Evolutionary conservation across 768 basidiomycete species (phyloP).

Genomic region (Crucibulum laeve): DNA sequence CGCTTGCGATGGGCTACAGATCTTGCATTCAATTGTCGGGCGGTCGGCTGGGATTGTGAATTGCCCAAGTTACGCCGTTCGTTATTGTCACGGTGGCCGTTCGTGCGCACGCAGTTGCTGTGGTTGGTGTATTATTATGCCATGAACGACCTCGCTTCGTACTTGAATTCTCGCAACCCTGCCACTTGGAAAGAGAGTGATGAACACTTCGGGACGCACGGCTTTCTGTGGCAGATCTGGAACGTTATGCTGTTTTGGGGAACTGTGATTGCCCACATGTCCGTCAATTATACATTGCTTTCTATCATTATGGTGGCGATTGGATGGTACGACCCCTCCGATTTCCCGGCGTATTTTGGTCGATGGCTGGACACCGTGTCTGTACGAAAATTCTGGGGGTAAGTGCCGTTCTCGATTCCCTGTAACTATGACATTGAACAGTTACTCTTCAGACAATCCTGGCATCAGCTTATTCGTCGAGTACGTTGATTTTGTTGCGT

Average conservation of each 20-base stretch:
- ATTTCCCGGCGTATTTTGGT: constrained; percentile 25
- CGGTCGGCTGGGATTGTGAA: constrained; percentile 9
- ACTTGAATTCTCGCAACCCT: not conserved
- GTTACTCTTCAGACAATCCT: constrained; percentile 16
- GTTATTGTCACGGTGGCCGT: not conserved
- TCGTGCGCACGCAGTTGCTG: constrained; percentile 1
- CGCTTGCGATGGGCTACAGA: constrained; percentile 5
- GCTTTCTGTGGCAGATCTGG: constrained; percentile 6
- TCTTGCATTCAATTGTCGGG: constrained; percentile 5
- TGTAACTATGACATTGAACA: not conserved
- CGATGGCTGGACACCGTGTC: constrained; percentile 22
- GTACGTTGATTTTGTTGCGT: constrained; percentile 10
- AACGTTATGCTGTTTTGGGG: constrained; percentile 7
- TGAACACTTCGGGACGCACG: not conserved
- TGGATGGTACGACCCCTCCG: constrained; percentile 12
- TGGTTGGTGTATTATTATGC: not conserved
- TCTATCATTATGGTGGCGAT: constrained; percentile 8
- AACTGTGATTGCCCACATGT: not conserved
- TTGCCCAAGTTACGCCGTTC: constrained; percentile 5
- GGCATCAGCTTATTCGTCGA: constrained; percentile 24
- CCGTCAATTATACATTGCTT: not conserved
- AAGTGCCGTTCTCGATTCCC: constrained; percentile 5
- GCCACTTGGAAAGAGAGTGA: not conserved
- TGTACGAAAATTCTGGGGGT: constrained; percentile 31
- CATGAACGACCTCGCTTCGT: not conserved